Evolutionary conservation across 208 protist genomes (phyloP), one percentile per base, ranked within the genome.

Genomic region (Leishmania amazonensis): DNA sequence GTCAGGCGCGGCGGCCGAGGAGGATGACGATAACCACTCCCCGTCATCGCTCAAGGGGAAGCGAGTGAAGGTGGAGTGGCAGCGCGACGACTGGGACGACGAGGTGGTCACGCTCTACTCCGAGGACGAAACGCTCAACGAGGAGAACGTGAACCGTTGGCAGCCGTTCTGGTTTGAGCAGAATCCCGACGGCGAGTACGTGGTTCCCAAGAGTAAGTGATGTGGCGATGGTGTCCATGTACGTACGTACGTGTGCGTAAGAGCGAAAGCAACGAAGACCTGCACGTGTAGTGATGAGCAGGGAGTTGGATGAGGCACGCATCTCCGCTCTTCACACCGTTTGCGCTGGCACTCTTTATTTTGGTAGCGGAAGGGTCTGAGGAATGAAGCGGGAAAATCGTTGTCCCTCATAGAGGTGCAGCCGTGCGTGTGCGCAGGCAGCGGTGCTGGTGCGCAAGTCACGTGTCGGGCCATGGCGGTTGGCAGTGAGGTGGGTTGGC

Each of bases 111-210:
- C 91, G 47, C 86, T 97, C 60, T 93, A 93, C 79, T 93, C 88
- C 24, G 86, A 88, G 15, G 92, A 96, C 73, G 92, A 97, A 72
- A 97, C 94, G 17, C 68, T 95, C 3, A 84, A 92, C 75, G 77
- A 81, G 57, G 84, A 82, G 57, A 95, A 96, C 67, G 83, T 80
- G 0, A 96, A 96, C 65, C 88, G 94, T 51, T 97, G 94, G 94
- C 94, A 97, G 81, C 91, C 91, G 0, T 86, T 96, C 40, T 97
- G 94, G 94, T 96, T 95, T 79, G 90, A 94, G 72, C 51, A 76
- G 40, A 78, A 88, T 58, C 28, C 58, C 0, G 64, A 81, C 4
- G 87, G 87, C 5, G 85, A 91, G 70, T 91, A 88, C 76, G 75
- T 87, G 15, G 51, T 80, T 13, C 47, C 84, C 17, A 85, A 82